phyloP scores from a whole-genome alignment of 1,284 basidiomycete genomes.

The Pterula multifida region DNA sequence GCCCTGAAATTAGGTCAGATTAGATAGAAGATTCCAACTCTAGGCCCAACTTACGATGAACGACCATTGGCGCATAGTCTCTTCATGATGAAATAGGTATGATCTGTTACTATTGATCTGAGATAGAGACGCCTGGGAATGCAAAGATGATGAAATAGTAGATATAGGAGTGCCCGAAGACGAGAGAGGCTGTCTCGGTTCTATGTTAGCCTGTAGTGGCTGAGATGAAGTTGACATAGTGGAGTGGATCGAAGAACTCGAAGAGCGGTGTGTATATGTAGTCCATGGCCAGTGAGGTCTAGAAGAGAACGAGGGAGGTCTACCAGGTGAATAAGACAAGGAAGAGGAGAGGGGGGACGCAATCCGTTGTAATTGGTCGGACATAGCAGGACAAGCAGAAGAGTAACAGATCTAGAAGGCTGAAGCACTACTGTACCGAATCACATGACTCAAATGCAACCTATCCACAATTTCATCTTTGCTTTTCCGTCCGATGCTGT shows the following conservation, averaged over 20 bases:
- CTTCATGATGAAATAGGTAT: constrained; percentile 18
- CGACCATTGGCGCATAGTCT: constrained; percentile 46
- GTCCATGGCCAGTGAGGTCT: constrained; percentile 11
- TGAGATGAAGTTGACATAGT: constrained; percentile 14
- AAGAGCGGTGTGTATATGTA: constrained; percentile 24
- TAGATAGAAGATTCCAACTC: constrained; percentile 1
- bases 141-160: neutral
- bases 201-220: constrained; percentile 8
- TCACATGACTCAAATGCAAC: neutral
- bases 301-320: neutral
- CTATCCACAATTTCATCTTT: neutral
- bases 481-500: neutral
- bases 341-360: neutral
- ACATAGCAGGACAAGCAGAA: no score
- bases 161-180: neutral
- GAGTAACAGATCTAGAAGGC: no score
- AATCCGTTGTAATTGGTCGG: constrained; percentile 1
- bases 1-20: constrained; percentile 28
- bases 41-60: constrained; percentile 32
- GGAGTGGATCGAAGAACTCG: constrained; percentile 20
- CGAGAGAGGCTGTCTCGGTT: neutral
- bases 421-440: no score
- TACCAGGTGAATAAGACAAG: neutral
- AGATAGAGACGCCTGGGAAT: neutral
- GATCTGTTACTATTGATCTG: constrained; percentile 2